phyloP scores from a whole-genome alignment of 305 asterid genomes.

The Caryopteris hybrid region DNA sequence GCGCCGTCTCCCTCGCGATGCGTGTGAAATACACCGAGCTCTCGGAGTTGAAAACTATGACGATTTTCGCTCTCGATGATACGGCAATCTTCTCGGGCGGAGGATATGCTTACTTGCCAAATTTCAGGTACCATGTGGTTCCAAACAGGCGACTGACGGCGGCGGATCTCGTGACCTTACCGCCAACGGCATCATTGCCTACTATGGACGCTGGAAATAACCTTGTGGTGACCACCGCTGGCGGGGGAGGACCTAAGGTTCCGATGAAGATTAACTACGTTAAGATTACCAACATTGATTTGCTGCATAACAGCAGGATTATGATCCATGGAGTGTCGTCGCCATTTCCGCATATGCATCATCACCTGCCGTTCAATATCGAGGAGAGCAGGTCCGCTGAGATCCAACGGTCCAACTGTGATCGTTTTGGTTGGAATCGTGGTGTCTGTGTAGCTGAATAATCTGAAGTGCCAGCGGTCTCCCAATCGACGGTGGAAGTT shows the following conservation, averaged over 20 bases:
- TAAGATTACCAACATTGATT: constrained; percentile 44
- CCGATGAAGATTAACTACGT: constrained; percentile 68
- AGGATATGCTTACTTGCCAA: constrained; percentile 46
- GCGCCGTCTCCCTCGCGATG: constrained; percentile 60
- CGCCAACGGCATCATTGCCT: constrained; percentile 39
- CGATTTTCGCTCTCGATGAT: constrained; percentile 69
- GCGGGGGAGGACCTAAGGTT: constrained; percentile 55
- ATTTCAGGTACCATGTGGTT: constrained; percentile 61
- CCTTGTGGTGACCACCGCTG: constrained; percentile 56
- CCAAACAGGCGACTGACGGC: constrained; percentile 55
- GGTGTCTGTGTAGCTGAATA: constrained; percentile 44
- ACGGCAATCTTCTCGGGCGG: constrained; percentile 48
- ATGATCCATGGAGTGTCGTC: constrained; percentile 63
- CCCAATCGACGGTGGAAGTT: constrained; percentile 26
- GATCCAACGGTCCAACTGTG: constrained; percentile 33
- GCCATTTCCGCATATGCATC: constrained; percentile 66
- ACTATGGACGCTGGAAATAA: constrained; percentile 56
- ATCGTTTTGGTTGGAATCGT: constrained; percentile 33
- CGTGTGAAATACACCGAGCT: constrained; percentile 54
- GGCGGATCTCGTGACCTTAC: constrained; percentile 56
- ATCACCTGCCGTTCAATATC: constrained; percentile 25
- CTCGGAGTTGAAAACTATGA: constrained; percentile 46
- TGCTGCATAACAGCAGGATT: constrained; percentile 61
- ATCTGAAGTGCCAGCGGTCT: constrained; percentile 43
- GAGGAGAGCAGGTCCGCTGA: constrained; percentile 15